Base-by-base conservation (phyloP, 768 basidiomycete genomes). In the Leccinellum rugosiceps region DNA sequence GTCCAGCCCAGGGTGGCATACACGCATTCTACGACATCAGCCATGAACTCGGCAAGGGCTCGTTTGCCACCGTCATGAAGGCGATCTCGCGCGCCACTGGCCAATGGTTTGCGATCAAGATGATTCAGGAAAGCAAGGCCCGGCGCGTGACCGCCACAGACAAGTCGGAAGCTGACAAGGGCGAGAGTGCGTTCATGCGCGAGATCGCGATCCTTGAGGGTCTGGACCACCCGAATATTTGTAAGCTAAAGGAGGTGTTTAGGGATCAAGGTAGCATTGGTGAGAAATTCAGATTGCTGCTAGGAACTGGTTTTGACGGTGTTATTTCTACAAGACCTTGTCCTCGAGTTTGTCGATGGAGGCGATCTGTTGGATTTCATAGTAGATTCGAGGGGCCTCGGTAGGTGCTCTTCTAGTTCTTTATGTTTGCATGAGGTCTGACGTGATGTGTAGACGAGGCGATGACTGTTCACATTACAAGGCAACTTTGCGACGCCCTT, bases 41-140 rank as follows among this genome's bases (percentile, higher is more conserved):
- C 31, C 70, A 76, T 51, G 87, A 90, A 70, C 82, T 98, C 3
- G 96, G 96, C 53, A 88, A 87, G 63, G 96, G 96, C 9, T 86
- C 92, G 3, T 98, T 97, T 68, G 96, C 94, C 4, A 88, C 87
- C 10, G 96, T 98, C 19, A 82, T 87, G 76, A 90, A 88, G 69
- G 94, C 91, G 1, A 77, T 94, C 46, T 80, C 85, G 63, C 83
- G 85, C 10, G 70, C 73, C 21, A 88, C 87, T 11, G 92, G 92
- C 11, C 74, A 81, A 56, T 85, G 85, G 79, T 87, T 82, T 60
- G 96, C 96, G 0, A 85, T 95, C 71, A 98, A 98, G 77, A 87
- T 93, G 77, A 92, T 95, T 58, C 79, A 85, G 44, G 77, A 69
- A 13, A 75, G 58, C 62, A 76, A 78, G 76, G 76, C 79, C 56